Evolutionary conservation across 495 filamentous ascomycete genomes (phyloP).

Genomic region (Gamarada debralockiae): DNA sequence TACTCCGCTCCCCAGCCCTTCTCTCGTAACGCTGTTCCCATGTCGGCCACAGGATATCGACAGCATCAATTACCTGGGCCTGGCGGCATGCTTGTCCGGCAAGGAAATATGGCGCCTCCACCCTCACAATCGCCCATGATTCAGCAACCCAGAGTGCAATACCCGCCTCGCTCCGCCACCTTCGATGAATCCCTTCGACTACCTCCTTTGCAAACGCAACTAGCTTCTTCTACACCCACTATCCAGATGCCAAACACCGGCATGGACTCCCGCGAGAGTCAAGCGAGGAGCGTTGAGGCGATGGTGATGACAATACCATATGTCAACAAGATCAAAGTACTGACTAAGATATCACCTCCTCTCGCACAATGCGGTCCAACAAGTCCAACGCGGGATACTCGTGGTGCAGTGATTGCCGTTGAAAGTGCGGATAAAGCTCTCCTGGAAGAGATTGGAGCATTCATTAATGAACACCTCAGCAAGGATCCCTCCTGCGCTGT

Average conservation of each 20-base stretch:
- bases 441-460: constrained; percentile 50
- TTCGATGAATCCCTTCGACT: constrained; percentile 28
- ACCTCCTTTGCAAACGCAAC: constrained; percentile 24
- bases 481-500: constrained; percentile 56
- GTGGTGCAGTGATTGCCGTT: constrained; percentile 78
- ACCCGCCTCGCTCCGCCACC: constrained; percentile 37
- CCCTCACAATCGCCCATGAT: constrained; percentile 33
- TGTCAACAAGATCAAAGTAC: constrained; percentile 64
- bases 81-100: constrained; percentile 28
- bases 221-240: constrained; percentile 19
- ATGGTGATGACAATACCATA: constrained; percentile 72
- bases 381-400: constrained; percentile 38
- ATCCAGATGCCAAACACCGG: not conserved
- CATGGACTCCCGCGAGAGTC: constrained; percentile 19
- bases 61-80: constrained; percentile 27
- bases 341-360: constrained; percentile 65
- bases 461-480: constrained; percentile 57
- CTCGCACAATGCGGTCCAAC: constrained; percentile 43
- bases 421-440: constrained; percentile 64
- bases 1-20: constrained; percentile 14
- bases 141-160: constrained; percentile 19
- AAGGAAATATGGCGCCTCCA: constrained; percentile 24
- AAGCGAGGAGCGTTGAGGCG: constrained; percentile 52
- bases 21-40: constrained; percentile 10
- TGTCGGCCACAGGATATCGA: constrained; percentile 23